Percentiles rank a stretch among this genome's conserved stretches.
Conservation (phyloP, 2,329 filamentous ascomycete species). For the Claviceps sp. region DNA sequence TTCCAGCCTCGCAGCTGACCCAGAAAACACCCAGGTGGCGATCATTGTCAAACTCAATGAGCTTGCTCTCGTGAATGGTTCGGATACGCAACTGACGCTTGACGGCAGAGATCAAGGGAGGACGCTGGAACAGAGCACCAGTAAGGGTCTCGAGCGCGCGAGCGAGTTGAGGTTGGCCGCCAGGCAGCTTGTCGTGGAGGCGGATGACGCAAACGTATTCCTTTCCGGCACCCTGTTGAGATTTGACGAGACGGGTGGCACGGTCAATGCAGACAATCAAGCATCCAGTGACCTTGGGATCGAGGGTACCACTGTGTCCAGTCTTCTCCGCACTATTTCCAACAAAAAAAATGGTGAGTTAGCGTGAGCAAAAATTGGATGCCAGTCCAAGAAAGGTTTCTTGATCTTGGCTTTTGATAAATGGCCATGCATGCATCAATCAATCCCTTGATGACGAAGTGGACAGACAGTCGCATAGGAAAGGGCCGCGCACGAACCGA, state of each 20-base stretch:
- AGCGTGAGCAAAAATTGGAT: neutral
- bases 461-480: neutral
- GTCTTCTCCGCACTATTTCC: constrained; percentile 59
- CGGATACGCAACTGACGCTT: constrained; percentile 97
- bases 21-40: constrained; percentile 96
- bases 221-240: constrained; percentile 96
- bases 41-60: constrained; percentile 97
- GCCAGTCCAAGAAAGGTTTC: too few relatives aligned
- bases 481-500: constrained; percentile 38
- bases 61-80: constrained; percentile 94
- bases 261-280: constrained; percentile 93
- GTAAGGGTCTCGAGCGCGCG: constrained; percentile 91
- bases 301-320: constrained; percentile 93
- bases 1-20: constrained; percentile 95
- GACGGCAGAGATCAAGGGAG: constrained; percentile 93
- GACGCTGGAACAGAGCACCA: constrained; percentile 82
- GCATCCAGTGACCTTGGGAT: constrained; percentile 95
- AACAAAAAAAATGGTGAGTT: neutral
- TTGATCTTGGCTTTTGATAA: too few relatives aligned
- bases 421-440: neutral
- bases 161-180: constrained; percentile 83
- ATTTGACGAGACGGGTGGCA: constrained; percentile 94
- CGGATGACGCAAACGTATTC: constrained; percentile 96
- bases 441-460: neutral
- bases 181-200: constrained; percentile 88